Percentiles rank a stretch among this genome's conserved stretches.
These are phyloP conservation scores for Yamadazyma spencermartinsiae DNA, from an alignment of 1,139 yeast species.

Conservation along the genomic window DNA sequence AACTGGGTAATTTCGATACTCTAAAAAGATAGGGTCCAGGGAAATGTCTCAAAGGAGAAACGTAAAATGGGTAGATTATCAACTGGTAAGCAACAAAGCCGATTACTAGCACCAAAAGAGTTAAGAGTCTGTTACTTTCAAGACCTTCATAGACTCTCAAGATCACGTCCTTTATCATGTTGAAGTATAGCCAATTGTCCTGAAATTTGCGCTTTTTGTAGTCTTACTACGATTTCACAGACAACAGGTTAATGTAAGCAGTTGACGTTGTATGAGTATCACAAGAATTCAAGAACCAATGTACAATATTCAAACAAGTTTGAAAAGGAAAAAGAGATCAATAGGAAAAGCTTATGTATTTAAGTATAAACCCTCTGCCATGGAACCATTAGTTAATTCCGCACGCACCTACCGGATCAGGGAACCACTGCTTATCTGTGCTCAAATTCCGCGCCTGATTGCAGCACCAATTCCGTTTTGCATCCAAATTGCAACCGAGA, in stretches of 20 bases:
- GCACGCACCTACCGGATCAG: slow-evolving; percentile 8
- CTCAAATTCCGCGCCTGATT: neutral
- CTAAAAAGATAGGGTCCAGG: slow-evolving; percentile 67
- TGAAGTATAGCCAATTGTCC: neutral
- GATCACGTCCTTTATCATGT: slow-evolving; percentile 10
- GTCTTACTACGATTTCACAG: neutral
- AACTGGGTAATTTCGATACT: slow-evolving; percentile 43
- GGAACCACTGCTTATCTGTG: slow-evolving; percentile 6
- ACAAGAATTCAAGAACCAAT: too few species aligned
- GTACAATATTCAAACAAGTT: too few species aligned
- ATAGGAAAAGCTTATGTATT: too few species aligned
- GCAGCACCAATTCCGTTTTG: slow-evolving; percentile 1
- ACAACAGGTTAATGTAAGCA: too few species aligned
- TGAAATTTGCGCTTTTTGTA: neutral
- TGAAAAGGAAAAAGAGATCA: neutral
- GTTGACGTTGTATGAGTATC: too few species aligned
- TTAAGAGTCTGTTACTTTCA: slow-evolving; percentile 8
- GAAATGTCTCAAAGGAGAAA: slow-evolving; percentile 51
- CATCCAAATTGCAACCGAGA: neutral
- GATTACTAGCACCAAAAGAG: slow-evolving; percentile 2
- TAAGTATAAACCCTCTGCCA: neutral
- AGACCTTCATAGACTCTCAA: slow-evolving; percentile 4
- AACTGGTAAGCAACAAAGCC: slow-evolving; percentile 25
- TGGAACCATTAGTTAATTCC: slow-evolving; percentile 3
- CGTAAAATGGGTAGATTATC: slow-evolving; percentile 43